A percentile compares a stretch with the other conserved stretches of the same genome.
These are phyloP conservation scores for Arxiozyma telluris DNA, from an alignment of 1,139 yeast genomes.

Conservation along the genomic window DNA sequence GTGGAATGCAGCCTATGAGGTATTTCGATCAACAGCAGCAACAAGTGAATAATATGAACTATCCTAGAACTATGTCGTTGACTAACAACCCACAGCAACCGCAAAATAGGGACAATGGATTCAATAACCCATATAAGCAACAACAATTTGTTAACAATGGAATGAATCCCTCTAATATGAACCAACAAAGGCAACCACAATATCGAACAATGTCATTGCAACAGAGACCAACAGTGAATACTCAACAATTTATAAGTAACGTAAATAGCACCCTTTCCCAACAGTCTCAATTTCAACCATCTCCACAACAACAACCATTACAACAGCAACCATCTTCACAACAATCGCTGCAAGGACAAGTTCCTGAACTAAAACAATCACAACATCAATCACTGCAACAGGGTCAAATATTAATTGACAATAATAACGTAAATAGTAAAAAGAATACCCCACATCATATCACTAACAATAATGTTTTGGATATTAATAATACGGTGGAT, in stretches of 20 bases:
- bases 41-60: slow-evolving; percentile 6
- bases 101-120: neutral
- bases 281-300: slow-evolving; percentile 4
- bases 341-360: slow-evolving; percentile 4
- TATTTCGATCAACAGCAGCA: slow-evolving; percentile 4
- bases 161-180: slow-evolving; percentile 7
- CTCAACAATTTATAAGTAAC: neutral
- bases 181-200: slow-evolving; percentile 3
- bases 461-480: neutral
- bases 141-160: neutral
- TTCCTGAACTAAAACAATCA: slow-evolving; percentile 3
- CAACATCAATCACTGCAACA: slow-evolving; percentile 6
- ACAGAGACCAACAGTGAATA: neutral
- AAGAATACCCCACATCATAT: neutral
- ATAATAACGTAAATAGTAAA: neutral
- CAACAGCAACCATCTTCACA: neutral
- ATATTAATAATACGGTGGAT: neutral
- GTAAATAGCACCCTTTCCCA: slow-evolving; percentile 1
- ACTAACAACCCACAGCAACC: slow-evolving; percentile 8
- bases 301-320: neutral
- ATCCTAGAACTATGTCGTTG: slow-evolving; percentile 13
- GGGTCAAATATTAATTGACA: neutral
- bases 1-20: slow-evolving; percentile 13
- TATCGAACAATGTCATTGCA: slow-evolving; percentile 7
- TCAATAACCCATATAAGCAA: neutral